A percentile compares a stretch with the other conserved stretches of the same genome.
These are phyloP conservation scores for Fusarium odoratissimum DNA, from an alignment of 2,329 filamentous ascomycete species.

Conservation along the genomic window DNA sequence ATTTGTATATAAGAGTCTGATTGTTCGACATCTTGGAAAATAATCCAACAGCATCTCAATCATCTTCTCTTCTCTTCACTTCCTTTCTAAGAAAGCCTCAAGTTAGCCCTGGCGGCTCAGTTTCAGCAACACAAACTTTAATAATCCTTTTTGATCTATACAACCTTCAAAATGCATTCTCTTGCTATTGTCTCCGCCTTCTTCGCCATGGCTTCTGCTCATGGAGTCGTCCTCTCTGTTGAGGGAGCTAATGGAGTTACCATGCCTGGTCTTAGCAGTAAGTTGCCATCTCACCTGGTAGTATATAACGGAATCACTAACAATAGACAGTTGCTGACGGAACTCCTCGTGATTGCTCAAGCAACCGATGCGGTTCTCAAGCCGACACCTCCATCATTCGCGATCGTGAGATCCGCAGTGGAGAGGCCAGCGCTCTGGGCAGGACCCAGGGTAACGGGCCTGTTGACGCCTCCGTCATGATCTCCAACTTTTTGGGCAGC, in stretches of 20 bases:
- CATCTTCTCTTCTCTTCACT: background rate
- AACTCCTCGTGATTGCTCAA: slow-evolving; percentile 74
- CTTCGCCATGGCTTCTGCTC: slow-evolving; percentile 63
- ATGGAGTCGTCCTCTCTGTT: slow-evolving; percentile 68
- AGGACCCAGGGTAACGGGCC: slow-evolving; percentile 70
- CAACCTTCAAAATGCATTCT: slow-evolving; percentile 46
- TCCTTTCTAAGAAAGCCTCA: background rate
- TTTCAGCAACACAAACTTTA: background rate
- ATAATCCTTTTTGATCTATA: background rate
- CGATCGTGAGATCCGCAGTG: slow-evolving; percentile 65
- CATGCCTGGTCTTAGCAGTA: slow-evolving; percentile 67
- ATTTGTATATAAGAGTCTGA: background rate
- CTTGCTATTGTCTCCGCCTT: slow-evolving; percentile 48
- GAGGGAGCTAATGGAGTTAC: slow-evolving; percentile 70
- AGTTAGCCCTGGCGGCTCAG: slow-evolving; percentile 6
- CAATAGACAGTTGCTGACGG: slow-evolving; percentile 66
- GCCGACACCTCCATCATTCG: slow-evolving; percentile 78
- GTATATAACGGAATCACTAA: background rate
- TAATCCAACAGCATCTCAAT: background rate
- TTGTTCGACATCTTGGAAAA: background rate
- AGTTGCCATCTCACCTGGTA: background rate
- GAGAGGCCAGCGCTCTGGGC: slow-evolving; percentile 68
- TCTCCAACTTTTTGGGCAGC: slow-evolving; percentile 69
- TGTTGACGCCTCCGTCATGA: slow-evolving; percentile 67
- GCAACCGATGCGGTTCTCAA: slow-evolving; percentile 71